These are phyloP conservation scores for Populus deltoides DNA, from an alignment of 345 rosid species.

Conservation along the genomic window DNA sequence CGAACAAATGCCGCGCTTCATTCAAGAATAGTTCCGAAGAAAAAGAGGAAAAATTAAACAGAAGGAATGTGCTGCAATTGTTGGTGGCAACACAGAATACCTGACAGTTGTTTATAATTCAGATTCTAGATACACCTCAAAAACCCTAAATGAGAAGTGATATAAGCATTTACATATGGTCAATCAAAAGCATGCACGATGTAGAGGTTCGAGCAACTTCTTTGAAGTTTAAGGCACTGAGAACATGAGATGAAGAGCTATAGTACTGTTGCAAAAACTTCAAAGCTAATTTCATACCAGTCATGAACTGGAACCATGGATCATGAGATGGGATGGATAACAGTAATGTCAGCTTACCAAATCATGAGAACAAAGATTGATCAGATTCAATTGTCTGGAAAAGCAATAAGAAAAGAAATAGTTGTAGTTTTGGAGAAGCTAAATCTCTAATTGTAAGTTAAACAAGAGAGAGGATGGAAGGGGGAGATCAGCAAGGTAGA, in stretches of 20 bases:
- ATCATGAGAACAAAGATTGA: constrained; percentile 9
- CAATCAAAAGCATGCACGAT: neutral
- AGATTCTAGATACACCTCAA: neutral
- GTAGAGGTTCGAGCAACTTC: neutral
- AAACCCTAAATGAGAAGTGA: neutral
- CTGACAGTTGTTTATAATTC: neutral
- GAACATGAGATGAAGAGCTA: neutral
- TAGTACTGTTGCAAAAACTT: neutral
- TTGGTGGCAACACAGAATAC: neutral
- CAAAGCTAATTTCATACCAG: constrained; percentile 35
- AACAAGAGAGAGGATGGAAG: neutral
- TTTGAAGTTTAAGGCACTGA: neutral
- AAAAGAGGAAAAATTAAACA: neutral
- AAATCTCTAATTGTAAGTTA: neutral
- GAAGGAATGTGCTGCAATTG: neutral
- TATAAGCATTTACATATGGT: neutral
- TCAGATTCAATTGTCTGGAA: constrained; percentile 7
- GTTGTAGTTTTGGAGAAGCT: neutral
- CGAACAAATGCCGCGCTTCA: neutral
- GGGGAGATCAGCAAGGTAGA: neutral
- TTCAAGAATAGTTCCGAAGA: neutral
- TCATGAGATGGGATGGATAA: constrained; percentile 52
- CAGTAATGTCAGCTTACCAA: constrained; percentile 62
- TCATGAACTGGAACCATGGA: constrained; percentile 65
- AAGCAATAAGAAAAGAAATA: constrained; percentile 1